These are phyloP conservation scores for Penicillium hordei DNA, from an alignment of 2,329 filamentous ascomycete genomes.

Conservation along the genomic window DNA sequence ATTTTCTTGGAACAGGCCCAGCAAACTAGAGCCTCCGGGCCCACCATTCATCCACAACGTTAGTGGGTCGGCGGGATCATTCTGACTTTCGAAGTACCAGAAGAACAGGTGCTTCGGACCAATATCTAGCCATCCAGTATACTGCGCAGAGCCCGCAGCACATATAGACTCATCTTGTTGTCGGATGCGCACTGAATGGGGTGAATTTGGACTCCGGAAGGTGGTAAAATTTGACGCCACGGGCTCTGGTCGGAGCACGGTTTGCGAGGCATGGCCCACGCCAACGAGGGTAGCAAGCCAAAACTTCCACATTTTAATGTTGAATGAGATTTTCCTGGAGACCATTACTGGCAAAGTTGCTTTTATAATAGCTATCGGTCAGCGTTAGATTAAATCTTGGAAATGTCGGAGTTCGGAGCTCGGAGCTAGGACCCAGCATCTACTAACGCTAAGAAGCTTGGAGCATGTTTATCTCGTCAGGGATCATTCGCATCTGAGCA, in stretches of 20 bases:
- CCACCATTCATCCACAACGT: constrained; percentile 56
- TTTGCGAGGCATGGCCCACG: constrained; percentile 4
- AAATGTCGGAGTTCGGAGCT: background rate
- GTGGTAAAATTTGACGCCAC: background rate
- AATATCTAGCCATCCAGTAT: constrained; percentile 20
- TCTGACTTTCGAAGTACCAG: constrained; percentile 46
- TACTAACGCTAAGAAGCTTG: background rate
- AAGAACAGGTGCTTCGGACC: constrained; percentile 33
- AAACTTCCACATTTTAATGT: background rate
- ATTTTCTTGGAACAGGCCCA: constrained; percentile 53
- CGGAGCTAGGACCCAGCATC: background rate
- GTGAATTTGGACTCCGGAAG: constrained; percentile 9
- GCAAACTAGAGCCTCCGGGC: constrained; percentile 54
- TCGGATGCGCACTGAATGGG: constrained; percentile 19
- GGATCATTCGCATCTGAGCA: too few relatives aligned
- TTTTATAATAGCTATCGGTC: background rate
- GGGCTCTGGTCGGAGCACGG: background rate
- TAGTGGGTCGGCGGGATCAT: constrained; percentile 48
- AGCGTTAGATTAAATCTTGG: background rate
- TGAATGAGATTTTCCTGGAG: too few relatives aligned
- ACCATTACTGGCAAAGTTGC: too few relatives aligned
- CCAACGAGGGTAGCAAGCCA: background rate
- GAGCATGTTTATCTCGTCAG: background rate
- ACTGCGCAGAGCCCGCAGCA: constrained; percentile 17
- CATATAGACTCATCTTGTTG: constrained; percentile 20